Evolutionary conservation across 2,329 filamentous ascomycete genomes (phyloP).

Genomic region (Phaeosphaeria sp.): DNA sequence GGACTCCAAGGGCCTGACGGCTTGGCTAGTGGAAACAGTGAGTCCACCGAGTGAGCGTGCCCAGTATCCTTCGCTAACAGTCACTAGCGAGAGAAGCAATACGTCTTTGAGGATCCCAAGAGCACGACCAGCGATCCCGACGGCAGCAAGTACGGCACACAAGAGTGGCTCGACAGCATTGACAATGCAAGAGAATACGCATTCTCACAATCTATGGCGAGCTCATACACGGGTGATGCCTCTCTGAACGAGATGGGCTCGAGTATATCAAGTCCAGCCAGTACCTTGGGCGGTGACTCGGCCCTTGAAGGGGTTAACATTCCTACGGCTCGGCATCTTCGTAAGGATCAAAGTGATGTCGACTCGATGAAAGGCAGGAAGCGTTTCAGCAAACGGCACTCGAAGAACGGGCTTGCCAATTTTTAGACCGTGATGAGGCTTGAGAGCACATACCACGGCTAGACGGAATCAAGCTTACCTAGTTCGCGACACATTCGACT

Average conservation of each 20-base stretch:
- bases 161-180: slow-evolving; percentile 91
- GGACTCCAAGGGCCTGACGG: slow-evolving; percentile 85
- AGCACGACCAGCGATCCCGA: slow-evolving; percentile 68
- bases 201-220: slow-evolving; percentile 71
- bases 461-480: neutral
- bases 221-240: slow-evolving; percentile 66
- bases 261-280: slow-evolving; percentile 76
- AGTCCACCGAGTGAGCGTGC: slow-evolving; percentile 49
- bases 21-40: slow-evolving; percentile 94
- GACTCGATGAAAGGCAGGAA: slow-evolving; percentile 66
- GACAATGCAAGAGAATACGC: slow-evolving; percentile 87
- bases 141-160: slow-evolving; percentile 71
- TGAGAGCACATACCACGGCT: neutral
- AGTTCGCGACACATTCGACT: neutral
- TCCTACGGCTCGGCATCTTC: slow-evolving; percentile 59
- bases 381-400: slow-evolving; percentile 88
- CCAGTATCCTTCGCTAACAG: slow-evolving; percentile 4
- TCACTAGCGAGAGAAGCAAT: slow-evolving; percentile 80
- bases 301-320: slow-evolving; percentile 54
- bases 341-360: slow-evolving; percentile 56
- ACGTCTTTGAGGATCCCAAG: slow-evolving; percentile 93
- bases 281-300: slow-evolving; percentile 68
- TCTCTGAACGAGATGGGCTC: slow-evolving; percentile 54
- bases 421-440: slow-evolving; percentile 61
- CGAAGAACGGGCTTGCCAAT: slow-evolving; percentile 89